Evolutionary conservation across 2,329 filamentous ascomycete genomes (phyloP), one percentile per base, ranked within the genome.

Genomic region (Xylariales sp.): DNA sequence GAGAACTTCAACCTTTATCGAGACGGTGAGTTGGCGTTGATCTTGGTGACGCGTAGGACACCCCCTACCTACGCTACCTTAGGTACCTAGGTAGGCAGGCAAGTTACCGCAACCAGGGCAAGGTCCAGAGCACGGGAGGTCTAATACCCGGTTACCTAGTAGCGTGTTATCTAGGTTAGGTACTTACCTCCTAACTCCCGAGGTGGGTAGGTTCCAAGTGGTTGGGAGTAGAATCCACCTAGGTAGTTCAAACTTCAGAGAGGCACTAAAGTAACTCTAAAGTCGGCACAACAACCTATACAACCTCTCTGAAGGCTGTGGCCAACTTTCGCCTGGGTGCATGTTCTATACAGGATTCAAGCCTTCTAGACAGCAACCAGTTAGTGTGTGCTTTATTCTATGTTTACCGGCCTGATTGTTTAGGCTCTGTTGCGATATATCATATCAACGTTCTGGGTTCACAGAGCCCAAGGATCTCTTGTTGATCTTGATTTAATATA

Each of bases 401-500:
- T 50, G 23, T 14, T 28, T 32, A 50, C 10, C 23, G 52, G 7
- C 16, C 30, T 4, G 6, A 5, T 43, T 53, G 5, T 49, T 58
- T 55, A 49, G 23, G 23, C 46, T 3, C 12, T 49, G 18, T 3
- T 28, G 43, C 12, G 3, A 43, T 5, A 10, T 10, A 41, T 41
- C 12, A 41, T 14, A 14, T 41, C 39, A 32, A 2, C 23, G 23
- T 32, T 6, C n/a, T 3, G 39, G 18, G 39, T 8, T 56, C 14
- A 8, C 8, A 32, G 39, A 34, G 12, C 23, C n/a, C 12, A 28
- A 5, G 6, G 3, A 6, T 58, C 57, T 32, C 65, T 71, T 69
- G 64, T 58, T 72, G 64, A 74, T 73, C 71, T 74, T 74, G 61
- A 61, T 71, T 65, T 66, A 54, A 18, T 72, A 45, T 23, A 23